Conservation (phyloP, 306 rosid species). For the Lathyrus tuberosus region DNA sequence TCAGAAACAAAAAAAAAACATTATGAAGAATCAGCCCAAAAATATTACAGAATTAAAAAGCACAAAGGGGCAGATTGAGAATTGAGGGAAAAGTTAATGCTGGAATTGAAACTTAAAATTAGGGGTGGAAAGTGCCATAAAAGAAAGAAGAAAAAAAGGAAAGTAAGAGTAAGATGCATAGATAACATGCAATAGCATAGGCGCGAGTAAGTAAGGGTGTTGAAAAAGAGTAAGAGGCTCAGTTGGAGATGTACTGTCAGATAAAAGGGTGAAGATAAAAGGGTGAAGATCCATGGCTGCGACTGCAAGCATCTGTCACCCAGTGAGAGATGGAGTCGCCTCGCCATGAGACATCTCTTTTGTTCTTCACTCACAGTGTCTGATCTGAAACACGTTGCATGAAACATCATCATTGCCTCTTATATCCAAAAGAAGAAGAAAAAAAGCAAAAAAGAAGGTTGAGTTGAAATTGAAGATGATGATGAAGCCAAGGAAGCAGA, state of each 20-base stretch:
- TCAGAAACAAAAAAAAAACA: background rate
- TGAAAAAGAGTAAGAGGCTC: background rate
- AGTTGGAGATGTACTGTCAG: background rate
- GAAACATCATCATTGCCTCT: slow-evolving; percentile 23
- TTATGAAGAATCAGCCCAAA: background rate
- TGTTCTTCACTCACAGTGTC: slow-evolving; percentile 4
- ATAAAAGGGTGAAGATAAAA: background rate
- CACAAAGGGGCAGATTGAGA: no score
- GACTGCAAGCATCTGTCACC: background rate
- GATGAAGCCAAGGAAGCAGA: no score
- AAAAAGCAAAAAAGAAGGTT: background rate
- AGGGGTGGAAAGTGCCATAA: no score
- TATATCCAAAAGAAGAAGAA: slow-evolving; percentile 13
- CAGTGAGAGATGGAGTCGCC: background rate
- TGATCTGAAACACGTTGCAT: background rate
- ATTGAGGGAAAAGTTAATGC: no score
- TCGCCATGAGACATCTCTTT: background rate
- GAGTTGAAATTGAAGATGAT: background rate
- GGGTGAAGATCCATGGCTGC: slow-evolving; percentile 1
- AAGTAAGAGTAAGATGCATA: background rate
- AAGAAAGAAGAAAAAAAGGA: background rate
- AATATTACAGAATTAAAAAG: background rate
- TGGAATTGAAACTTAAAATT: no score
- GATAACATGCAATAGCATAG: background rate
- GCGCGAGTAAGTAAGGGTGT: background rate